Base-by-base conservation (phyloP, 768 basidiomycete genomes). In the Suillus occidentalis region DNA sequence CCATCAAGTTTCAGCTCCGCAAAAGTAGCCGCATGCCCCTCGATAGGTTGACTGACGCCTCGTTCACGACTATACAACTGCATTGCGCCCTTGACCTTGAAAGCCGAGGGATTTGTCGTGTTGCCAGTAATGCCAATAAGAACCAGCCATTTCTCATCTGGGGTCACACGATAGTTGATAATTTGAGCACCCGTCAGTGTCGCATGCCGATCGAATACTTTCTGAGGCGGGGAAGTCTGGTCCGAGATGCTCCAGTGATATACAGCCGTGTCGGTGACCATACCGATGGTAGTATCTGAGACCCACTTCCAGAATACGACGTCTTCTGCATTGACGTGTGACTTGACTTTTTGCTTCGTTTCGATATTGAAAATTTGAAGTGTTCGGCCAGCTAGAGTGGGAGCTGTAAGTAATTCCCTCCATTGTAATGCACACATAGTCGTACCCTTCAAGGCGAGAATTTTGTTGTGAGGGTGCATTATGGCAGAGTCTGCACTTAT, bases 291-390 rank as follows among this genome's bases (percentile, higher is more conserved):
- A 20, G 88, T 87, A 67, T 94, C 90, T 56, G 89, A 91, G 45
- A 98, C 88, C 97, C 97, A 99, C 76, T 97, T 98, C 97, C 97
- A 99, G 80, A 97, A 99, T 31, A 94, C 89, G 61, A 97, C 84
- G 74, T 99, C 97, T 74, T 98, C 95, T 74, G 87, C 91, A 82
- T 89, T 97, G 66, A 89, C 82, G 75, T 99, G 95, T 34, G 96
- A 93, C 74, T 97, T 97, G 78, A 99, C 93, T 82, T 99, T 99
- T 75, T 92, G 90, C 83, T 99, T 99, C 12, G 92, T 91, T 70
- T 97, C 96, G 69, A 99, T 94, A 78, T 99, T 97, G 83, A 99
- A 99, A 67, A 99, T 88, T 78, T 99, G 97, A 34, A 99, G 85
- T 67, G 96, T 97, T 53, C 95, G 92, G 65, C 84, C 89, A 68